Conservation (phyloP, 768 basidiomycete species). For the Leccinum imitatum region DNA sequence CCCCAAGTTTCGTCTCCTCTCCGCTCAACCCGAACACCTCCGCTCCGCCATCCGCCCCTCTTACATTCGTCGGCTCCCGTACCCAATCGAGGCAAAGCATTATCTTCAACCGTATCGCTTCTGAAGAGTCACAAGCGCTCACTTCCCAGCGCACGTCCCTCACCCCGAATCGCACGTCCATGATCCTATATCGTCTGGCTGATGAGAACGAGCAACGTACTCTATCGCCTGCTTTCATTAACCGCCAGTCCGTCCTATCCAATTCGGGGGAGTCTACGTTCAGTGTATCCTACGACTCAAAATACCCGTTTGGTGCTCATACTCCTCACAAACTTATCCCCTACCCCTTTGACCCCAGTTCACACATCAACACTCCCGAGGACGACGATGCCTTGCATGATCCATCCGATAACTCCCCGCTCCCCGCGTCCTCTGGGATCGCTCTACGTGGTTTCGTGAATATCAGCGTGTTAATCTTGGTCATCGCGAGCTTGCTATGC, state of each 20-base stretch:
- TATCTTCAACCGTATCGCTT: slow-evolving; percentile 43
- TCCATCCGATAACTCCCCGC: slow-evolving; percentile 38
- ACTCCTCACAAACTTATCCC: slow-evolving; percentile 48
- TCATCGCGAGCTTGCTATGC: slow-evolving; percentile 59
- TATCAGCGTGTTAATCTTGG: slow-evolving; percentile 60
- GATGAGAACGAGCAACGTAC: slow-evolving; percentile 34
- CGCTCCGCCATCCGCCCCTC: slow-evolving; percentile 12
- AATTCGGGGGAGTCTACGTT: slow-evolving; percentile 52
- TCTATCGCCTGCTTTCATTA: slow-evolving; percentile 35
- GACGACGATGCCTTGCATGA: slow-evolving; percentile 81
- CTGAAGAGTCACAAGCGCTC: slow-evolving; percentile 45
- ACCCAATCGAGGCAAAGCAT: slow-evolving; percentile 41
- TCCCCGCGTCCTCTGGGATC: slow-evolving; percentile 26
- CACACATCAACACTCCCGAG: slow-evolving; percentile 57
- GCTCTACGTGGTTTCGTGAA: slow-evolving; percentile 61
- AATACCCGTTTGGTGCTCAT: slow-evolving; percentile 54
- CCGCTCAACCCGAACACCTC: slow-evolving; percentile 49
- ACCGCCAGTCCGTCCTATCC: slow-evolving; percentile 47
- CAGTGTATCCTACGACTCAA: slow-evolving; percentile 54
- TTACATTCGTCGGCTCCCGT: slow-evolving; percentile 32
- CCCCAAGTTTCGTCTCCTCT: slow-evolving; percentile 44
- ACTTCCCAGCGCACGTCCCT: slow-evolving; percentile 23
- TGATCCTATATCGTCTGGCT: slow-evolving; percentile 65
- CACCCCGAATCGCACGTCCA: slow-evolving; percentile 47
- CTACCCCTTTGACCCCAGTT: slow-evolving; percentile 67